Evolutionary conservation across 192 early-diverging fungal species (phyloP), one percentile per base, ranked within the genome.

Genomic region (Coemansia sp.): DNA sequence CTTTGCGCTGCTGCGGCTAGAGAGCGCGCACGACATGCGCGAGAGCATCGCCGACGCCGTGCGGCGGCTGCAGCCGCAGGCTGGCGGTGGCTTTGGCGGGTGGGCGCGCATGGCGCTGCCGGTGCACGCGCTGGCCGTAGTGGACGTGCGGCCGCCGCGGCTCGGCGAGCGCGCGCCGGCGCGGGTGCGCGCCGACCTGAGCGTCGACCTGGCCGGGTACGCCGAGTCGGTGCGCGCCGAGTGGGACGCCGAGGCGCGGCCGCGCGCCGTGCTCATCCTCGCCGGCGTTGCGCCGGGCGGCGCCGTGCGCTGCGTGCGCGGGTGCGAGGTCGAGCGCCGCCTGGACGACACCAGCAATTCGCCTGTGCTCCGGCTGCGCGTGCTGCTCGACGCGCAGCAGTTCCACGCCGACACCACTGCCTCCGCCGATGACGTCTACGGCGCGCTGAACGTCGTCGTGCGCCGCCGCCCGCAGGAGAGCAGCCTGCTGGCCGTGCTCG

Each of bases 61-160:
- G 7, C 83, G 84, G 9, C 86, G 97, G 22, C 70, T 98, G 41
- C 83, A 83, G n/a, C 96, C 98, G 4, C 63, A 81, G 0, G 82
- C 87, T 38, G 60, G 63, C 0, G 95, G 91, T 0, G 84, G 86
- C n/a, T 99, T 97, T 79, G 76, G 75, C 2, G 97, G 98, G 32
- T 98, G 97, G 96, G 90, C 94, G 9, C 82, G 96, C 42, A 98
- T 97, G 91, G 98, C 93, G 0, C 67, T 89, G 36, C 88, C 89
- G 0, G 86, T 97, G 43, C 85, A 86, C 6, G 59, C 77, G 53
- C 87, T 94, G 62, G 17, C 20, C 7, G 81, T 97, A 29, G 85
- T 89, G 1, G 91, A 95, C 65, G 86, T 96, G 68, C 67, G 64
- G 56, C 58, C 56, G 24, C 73, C 77, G 3, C 42, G 46, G n/a